These are phyloP conservation scores for Vaccinium corymbosum DNA, from an alignment of 148 eudicot genomes.

Conservation along the genomic window DNA sequence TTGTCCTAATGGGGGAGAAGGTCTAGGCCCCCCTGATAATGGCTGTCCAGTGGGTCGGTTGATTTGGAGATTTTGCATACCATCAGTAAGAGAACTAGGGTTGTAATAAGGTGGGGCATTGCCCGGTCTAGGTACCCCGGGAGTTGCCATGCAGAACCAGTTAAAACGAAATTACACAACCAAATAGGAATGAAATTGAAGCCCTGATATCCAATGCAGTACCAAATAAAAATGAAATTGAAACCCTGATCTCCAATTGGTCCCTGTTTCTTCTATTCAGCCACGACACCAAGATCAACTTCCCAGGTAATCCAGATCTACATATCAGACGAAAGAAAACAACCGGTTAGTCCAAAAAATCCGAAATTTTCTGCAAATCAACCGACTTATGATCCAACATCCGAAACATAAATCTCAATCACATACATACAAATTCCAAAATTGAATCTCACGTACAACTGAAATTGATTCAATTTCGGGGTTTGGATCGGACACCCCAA, in stretches of 20 bases:
- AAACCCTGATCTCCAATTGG: conserved; percentile 13
- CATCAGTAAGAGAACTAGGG: conserved; percentile 57
- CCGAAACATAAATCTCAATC: background rate
- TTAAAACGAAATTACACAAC: conserved; percentile 14
- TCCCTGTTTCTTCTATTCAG: background rate
- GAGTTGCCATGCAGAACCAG: conserved; percentile 55
- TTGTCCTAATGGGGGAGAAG: conserved; percentile 52
- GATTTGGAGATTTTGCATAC: conserved; percentile 66
- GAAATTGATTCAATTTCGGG: background rate
- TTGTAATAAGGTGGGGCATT: conserved; percentile 54
- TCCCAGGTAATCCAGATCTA: conserved; percentile 7
- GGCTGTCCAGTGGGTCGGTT: conserved; percentile 56
- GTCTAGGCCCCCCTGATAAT: conserved; percentile 38
- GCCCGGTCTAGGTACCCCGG: conserved; percentile 86
- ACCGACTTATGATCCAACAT: background rate
- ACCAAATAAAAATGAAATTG: background rate
- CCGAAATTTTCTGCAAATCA: background rate
- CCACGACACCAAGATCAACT: background rate
- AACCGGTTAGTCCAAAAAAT: background rate
- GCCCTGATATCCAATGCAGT: conserved; percentile 12
- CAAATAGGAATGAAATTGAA: background rate
- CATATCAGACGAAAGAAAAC: background rate
- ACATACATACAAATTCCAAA: background rate
- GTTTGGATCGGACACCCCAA: background rate
- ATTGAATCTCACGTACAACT: background rate